Conservation (phyloP, 140 eudicot species). For the Anethum foeniculum region DNA sequence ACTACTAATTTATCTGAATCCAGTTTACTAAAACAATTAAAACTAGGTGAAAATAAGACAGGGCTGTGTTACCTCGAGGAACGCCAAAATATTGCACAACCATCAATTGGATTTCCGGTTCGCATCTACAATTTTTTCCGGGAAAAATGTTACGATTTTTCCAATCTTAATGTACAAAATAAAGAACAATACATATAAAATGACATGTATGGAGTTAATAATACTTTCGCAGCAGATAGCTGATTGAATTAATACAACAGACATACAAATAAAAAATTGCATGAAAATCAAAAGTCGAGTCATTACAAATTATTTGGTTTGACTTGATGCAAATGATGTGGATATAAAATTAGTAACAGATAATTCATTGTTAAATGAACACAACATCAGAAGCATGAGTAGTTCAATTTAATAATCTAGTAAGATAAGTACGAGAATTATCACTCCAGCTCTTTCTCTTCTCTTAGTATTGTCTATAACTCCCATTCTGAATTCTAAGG, state of each 20-base stretch:
- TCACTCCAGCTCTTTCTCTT: background rate
- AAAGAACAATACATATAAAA: background rate
- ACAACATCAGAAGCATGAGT: background rate
- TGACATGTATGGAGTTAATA: background rate
- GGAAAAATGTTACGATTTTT: background rate
- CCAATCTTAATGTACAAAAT: background rate
- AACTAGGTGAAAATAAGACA: slow-evolving; percentile 3
- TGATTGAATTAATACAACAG: background rate
- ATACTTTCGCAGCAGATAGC: background rate
- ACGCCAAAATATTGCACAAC: slow-evolving; percentile 98
- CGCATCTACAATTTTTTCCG: slow-evolving; percentile 54
- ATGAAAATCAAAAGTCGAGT: background rate
- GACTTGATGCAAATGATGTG: background rate
- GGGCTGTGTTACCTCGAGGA: slow-evolving; percentile 46
- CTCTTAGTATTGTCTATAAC: background rate
- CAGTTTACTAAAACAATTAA: background rate
- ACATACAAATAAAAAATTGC: background rate
- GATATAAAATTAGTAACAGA: background rate
- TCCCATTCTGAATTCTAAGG: background rate
- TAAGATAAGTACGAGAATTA: background rate
- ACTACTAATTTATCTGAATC: background rate
- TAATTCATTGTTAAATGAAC: background rate
- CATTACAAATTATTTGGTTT: background rate
- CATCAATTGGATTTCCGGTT: slow-evolving; percentile 85
- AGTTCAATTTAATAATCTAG: background rate